Percentiles rank a stretch among this genome's conserved stretches.
Conservation (phyloP, 306 rosid species). For the Astragalus glycyphyllos region DNA sequence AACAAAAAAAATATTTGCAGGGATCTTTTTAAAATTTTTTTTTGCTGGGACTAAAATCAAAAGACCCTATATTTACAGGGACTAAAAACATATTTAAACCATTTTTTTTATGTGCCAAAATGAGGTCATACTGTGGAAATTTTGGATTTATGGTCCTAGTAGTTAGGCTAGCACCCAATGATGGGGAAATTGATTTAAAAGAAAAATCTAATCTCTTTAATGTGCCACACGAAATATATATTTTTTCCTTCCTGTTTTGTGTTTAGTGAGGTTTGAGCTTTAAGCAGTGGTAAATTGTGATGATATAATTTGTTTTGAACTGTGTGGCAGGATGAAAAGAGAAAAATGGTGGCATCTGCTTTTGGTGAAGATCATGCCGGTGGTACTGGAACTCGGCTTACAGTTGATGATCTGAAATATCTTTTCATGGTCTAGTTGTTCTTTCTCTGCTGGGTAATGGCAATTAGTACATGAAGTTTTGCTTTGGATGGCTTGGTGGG, state of each 20-base stretch:
- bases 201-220: constrained; percentile 14
- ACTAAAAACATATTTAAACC: too few species aligned
- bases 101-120: too few species aligned
- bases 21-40: too few species aligned
- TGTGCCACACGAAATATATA: neutral
- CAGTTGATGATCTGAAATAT: constrained; percentile 93
- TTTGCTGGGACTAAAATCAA: too few species aligned
- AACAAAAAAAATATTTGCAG: too few species aligned
- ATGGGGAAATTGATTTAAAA: constrained; percentile 2
- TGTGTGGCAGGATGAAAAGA: constrained; percentile 84
- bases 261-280: constrained; percentile 22
- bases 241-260: neutral
- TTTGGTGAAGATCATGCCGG: constrained; percentile 95
- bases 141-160: constrained; percentile 26
- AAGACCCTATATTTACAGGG: too few species aligned
- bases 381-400: constrained; percentile 71
- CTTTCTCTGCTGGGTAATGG: constrained; percentile 25
- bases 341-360: constrained; percentile 97
- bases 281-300: constrained; percentile 36
- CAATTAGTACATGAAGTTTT: constrained; percentile 13
- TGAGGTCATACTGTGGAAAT: too few species aligned
- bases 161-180: constrained; percentile 28
- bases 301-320: constrained; percentile 33
- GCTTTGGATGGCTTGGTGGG: constrained; percentile 21
- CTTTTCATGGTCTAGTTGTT: constrained; percentile 80